These are phyloP conservation scores for Blastobotrys petasosporus DNA, from an alignment of 1,139 yeast genomes.

Conservation along the genomic window DNA sequence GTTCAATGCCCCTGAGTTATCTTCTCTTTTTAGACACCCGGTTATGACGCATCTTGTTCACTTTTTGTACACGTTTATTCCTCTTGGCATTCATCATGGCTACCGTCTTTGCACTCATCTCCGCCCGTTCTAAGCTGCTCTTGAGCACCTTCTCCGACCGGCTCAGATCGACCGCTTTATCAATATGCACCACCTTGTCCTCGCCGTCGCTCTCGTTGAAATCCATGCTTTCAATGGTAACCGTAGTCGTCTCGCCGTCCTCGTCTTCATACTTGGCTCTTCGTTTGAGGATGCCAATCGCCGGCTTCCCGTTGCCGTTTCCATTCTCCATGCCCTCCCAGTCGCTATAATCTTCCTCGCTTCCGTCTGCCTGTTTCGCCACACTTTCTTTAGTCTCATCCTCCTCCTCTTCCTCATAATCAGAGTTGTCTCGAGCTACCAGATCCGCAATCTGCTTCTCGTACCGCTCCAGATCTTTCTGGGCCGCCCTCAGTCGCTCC, in stretches of 20 bases:
- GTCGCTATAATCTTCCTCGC: slow-evolving; percentile 28
- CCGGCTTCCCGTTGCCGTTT: slow-evolving; percentile 19
- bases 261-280: slow-evolving; percentile 37
- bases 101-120: slow-evolving; percentile 26
- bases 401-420: slow-evolving; percentile 13
- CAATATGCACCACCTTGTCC: slow-evolving; percentile 17
- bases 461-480: slow-evolving; percentile 54
- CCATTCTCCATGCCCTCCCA: slow-evolving; percentile 32
- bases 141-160: slow-evolving; percentile 32
- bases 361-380: slow-evolving; percentile 20
- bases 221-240: slow-evolving; percentile 29
- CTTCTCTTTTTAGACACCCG: no score
- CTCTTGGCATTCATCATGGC: slow-evolving; percentile 10
- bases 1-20: no score
- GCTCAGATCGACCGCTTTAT: slow-evolving; percentile 28
- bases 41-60: neutral
- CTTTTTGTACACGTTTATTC: neutral
- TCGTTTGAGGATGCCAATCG: slow-evolving; percentile 54
- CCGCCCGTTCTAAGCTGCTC: slow-evolving; percentile 33
- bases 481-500: slow-evolving; percentile 52
- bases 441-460: slow-evolving; percentile 17
- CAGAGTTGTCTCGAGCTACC: slow-evolving; percentile 4
- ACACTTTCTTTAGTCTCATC: slow-evolving; percentile 17
- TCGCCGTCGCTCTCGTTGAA: slow-evolving; percentile 8
- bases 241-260: slow-evolving; percentile 25